Percentiles rank a stretch among this genome's conserved stretches.
These are phyloP conservation scores for Pneumocystis sp. DNA, from an alignment of 1,139 yeast genomes.

Conservation along the genomic window DNA sequence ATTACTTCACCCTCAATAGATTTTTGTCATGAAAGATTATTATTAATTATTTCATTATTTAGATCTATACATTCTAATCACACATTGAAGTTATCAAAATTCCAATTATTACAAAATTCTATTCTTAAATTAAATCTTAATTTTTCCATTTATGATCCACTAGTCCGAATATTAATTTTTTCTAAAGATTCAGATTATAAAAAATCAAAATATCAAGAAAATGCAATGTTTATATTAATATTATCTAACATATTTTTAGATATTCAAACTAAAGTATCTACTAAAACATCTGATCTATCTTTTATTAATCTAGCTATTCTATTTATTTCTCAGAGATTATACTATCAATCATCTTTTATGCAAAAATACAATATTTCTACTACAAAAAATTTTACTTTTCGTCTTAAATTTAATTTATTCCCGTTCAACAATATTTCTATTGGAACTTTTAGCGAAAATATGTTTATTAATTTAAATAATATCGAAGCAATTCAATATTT, in stretches of 20 bases:
- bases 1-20: slow-evolving; percentile 28
- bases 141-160: slow-evolving; percentile 27
- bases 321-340: slow-evolving; percentile 16
- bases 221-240: slow-evolving; percentile 17
- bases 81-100: background rate
- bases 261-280: slow-evolving; percentile 23
- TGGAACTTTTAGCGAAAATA: background rate
- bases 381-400: background rate
- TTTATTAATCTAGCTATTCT: slow-evolving; percentile 20
- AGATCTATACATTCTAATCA: background rate
- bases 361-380: background rate
- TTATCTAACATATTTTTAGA: slow-evolving; percentile 18
- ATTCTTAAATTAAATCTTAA: slow-evolving; percentile 24
- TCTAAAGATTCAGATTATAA: slow-evolving; percentile 2
- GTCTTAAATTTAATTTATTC: background rate
- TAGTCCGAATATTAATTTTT: slow-evolving; percentile 21
- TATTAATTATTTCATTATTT: slow-evolving; percentile 11
- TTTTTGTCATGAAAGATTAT: slow-evolving; percentile 15
- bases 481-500: background rate
- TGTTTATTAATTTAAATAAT: background rate
- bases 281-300: slow-evolving; percentile 16
- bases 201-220: slow-evolving; percentile 1
- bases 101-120: background rate
- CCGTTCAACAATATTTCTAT: background rate
- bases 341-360: background rate